phyloP scores from a whole-genome alignment of 139 green algal species.

The Chlamydomonas sphaeroides region DNA sequence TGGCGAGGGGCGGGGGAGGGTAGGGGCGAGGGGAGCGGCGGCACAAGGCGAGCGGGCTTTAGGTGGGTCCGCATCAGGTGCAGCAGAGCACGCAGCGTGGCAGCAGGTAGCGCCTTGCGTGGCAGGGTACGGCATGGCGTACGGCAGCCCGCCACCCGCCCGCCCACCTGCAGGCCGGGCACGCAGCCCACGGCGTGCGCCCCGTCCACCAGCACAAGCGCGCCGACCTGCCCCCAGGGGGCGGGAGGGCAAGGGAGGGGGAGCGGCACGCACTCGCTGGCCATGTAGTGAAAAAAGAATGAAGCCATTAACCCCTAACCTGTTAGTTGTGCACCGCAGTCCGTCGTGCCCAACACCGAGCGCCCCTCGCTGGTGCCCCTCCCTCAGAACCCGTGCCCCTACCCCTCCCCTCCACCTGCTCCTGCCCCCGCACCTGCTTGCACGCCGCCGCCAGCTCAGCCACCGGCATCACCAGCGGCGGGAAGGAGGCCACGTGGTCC shows the following conservation, averaged over 20 bases:
- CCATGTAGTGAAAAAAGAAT: too few relatives aligned
- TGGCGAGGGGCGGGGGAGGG: background rate
- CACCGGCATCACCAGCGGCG: slow-evolving; percentile 66
- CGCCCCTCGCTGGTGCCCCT: too few relatives aligned
- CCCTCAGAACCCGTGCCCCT: too few relatives aligned
- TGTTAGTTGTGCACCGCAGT: too few relatives aligned
- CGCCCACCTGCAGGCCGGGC: slow-evolving; percentile 18
- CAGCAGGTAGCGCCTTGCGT: too few relatives aligned
- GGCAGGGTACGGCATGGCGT: background rate
- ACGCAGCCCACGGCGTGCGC: slow-evolving; percentile 64
- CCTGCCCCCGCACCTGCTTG: slow-evolving; percentile 22
- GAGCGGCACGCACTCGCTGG: too few relatives aligned
- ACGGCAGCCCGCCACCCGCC: background rate
- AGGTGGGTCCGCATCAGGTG: too few relatives aligned
- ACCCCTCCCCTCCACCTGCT: too few relatives aligned
- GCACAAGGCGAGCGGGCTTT: background rate
- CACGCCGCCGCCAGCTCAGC: slow-evolving; percentile 37
- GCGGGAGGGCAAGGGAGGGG: too few relatives aligned
- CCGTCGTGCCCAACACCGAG: too few relatives aligned
- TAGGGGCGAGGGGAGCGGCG: background rate
- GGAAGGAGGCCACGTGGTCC: slow-evolving; percentile 70
- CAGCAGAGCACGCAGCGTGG: too few relatives aligned
- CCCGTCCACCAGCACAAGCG: slow-evolving; percentile 67
- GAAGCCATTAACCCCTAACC: too few relatives aligned
- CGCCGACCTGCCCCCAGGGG: slow-evolving; percentile 37